These are phyloP conservation scores for Coemansia erecta DNA, from an alignment of 192 early-diverging fungal genomes.

Conservation along the genomic window DNA sequence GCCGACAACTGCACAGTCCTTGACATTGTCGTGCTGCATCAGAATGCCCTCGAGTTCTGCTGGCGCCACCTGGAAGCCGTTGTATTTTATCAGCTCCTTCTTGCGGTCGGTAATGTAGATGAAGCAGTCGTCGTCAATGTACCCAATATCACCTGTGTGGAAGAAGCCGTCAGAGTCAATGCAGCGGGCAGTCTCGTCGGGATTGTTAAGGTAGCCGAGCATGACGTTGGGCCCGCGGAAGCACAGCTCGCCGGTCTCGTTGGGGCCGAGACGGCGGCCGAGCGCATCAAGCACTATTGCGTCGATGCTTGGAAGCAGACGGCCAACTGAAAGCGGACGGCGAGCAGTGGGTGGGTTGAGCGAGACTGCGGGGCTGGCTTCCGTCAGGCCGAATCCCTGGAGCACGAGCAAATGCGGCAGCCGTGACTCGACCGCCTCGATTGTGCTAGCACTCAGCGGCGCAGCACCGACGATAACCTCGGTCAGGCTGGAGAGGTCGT, in stretches of 20 bases:
- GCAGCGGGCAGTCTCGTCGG: slow-evolving; percentile 62
- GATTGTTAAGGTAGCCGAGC: slow-evolving; percentile 79
- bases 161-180: slow-evolving; percentile 75
- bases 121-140: slow-evolving; percentile 57
- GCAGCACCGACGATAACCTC: slow-evolving; percentile 73
- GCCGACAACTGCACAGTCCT: slow-evolving; percentile 66
- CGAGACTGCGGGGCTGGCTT: slow-evolving; percentile 40
- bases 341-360: slow-evolving; percentile 6
- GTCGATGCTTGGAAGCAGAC: slow-evolving; percentile 67
- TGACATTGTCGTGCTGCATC: slow-evolving; percentile 62
- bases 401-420: slow-evolving; percentile 37
- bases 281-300: slow-evolving; percentile 67
- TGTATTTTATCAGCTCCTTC: slow-evolving; percentile 94
- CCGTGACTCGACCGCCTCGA: slow-evolving; percentile 45
- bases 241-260: slow-evolving; percentile 78
- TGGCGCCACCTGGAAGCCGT: slow-evolving; percentile 75
- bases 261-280: slow-evolving; percentile 15
- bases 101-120: slow-evolving; percentile 68
- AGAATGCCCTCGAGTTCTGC: slow-evolving; percentile 79
- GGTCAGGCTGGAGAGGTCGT: slow-evolving; percentile 62
- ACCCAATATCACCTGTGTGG: slow-evolving; percentile 80
- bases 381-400: slow-evolving; percentile 66
- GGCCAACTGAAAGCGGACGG: slow-evolving; percentile 59
- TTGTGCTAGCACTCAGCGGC: slow-evolving; percentile 53
- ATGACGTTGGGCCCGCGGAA: slow-evolving; percentile 84